Base-by-base conservation (phyloP, 2,329 filamentous ascomycete species). In the Neonectria ditissima region DNA sequence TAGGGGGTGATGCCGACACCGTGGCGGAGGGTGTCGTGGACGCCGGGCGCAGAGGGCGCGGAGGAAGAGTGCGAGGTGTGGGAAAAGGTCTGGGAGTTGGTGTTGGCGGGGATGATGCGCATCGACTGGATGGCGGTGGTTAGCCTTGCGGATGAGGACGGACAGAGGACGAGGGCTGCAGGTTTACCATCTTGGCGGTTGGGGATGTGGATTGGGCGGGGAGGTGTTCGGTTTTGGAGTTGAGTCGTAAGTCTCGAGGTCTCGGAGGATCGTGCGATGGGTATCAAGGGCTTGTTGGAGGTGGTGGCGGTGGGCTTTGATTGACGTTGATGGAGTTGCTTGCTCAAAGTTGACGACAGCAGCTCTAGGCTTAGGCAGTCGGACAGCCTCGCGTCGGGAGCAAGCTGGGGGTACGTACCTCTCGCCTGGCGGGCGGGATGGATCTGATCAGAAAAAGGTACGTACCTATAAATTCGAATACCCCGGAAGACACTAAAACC, bases 1-100 rank as follows among this genome's bases (percentile, higher is more conserved):
- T 80, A 77, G 69, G 88, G 79, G 53, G 87, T 83, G n/a, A 88
- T 89, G 72, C 89, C 89, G 69, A 97, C 86, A 80, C 94, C 94
- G 67, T 90, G 85, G 76, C 96, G 94, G 73, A 99, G 91, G 18
- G 92, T 94, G 84, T 98, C 96, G 86, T 97, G 94, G 68, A 98
- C 86, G 72, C 95, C 95, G 0, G 94, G 94, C 16, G 94, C 95
- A 1, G 95, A 97, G 72, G 96, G 96, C 4, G 96, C 96, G 59
- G 87, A 89, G 73, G 87, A 86, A 69, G 85, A 86, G 76, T 86
- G 79, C 62, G 85, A 74, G 71, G 85, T 82, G 82, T 92, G 91
- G 74, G 84, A 85, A 81, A 88, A 90, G 77, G 87, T 85, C 71
- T 84, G 87, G 73, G 89, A 81, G 84, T 95, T 88, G 71, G 83